A percentile compares a stretch with the other conserved stretches of the same genome.
phyloP scores from a whole-genome alignment of 768 basidiomycete genomes.

The Chalciporus pseudorubinellus region DNA sequence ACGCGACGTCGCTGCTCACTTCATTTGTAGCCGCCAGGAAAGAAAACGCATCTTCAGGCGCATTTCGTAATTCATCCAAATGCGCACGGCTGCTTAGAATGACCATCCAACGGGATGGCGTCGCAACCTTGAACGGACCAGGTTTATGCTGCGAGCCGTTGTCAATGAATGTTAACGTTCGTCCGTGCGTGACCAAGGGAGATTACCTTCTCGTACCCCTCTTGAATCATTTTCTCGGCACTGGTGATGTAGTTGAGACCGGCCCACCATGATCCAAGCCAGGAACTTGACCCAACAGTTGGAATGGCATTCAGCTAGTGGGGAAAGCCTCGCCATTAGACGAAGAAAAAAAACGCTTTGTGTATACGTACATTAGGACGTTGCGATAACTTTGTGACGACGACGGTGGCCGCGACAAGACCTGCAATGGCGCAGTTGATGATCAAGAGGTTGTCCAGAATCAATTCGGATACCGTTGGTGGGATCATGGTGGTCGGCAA shows the following conservation, averaged over 20 bases:
- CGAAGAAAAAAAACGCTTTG: no score
- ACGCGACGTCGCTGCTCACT: slow-evolving; percentile 23
- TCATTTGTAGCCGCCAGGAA: slow-evolving; percentile 31
- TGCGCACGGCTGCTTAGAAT: slow-evolving; percentile 29
- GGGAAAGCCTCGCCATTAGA: no score
- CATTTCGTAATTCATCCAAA: slow-evolving; percentile 40
- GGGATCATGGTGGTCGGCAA: no score
- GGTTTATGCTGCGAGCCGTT: slow-evolving; percentile 20
- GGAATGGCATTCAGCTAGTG: slow-evolving; percentile 20
- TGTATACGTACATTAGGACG: background rate
- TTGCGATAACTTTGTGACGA: background rate
- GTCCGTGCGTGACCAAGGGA: background rate
- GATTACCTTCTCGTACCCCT: slow-evolving; percentile 31
- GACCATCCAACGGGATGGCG: slow-evolving; percentile 36
- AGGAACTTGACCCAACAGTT: slow-evolving; percentile 21
- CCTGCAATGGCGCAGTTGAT: background rate
- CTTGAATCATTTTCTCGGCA: slow-evolving; percentile 22
- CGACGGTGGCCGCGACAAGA: background rate
- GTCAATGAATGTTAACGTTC: no score
- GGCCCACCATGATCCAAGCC: slow-evolving; percentile 28
- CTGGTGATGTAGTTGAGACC: slow-evolving; percentile 17
- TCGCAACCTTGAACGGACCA: slow-evolving; percentile 31
- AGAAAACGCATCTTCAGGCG: slow-evolving; percentile 39
- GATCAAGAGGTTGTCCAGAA: background rate
- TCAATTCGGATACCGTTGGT: no score